Conservation (phyloP, 177 flowering plant species). For the Telopea speciosissima region DNA sequence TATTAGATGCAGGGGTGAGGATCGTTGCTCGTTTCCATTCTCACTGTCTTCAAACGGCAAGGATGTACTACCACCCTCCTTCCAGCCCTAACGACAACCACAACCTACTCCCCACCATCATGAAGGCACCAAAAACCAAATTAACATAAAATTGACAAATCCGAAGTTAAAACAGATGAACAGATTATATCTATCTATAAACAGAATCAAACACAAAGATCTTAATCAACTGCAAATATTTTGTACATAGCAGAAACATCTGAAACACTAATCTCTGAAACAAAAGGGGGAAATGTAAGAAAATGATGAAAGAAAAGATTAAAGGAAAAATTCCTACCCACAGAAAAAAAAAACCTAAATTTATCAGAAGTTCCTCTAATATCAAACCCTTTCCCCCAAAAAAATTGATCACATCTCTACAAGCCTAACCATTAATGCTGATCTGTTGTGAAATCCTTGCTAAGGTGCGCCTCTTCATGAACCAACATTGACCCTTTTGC, state of each 20-base stretch:
- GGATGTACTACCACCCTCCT: too few species aligned
- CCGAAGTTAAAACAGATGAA: too few species aligned
- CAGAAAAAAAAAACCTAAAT: too few species aligned
- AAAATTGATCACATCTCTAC: background rate
- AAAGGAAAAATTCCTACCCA: constrained; percentile 6
- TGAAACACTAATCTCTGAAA: constrained; percentile 7
- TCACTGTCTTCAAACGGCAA: too few species aligned
- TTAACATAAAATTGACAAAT: too few species aligned
- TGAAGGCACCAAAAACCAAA: too few species aligned
- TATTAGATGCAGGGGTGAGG: too few species aligned
- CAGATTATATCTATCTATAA: background rate
- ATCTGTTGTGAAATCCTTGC: constrained; percentile 28
- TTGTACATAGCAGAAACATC: constrained; percentile 23
- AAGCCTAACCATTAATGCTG: background rate
- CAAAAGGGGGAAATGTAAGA: background rate
- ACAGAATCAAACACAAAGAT: constrained; percentile 1
- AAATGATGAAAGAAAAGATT: background rate
- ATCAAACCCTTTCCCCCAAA: background rate
- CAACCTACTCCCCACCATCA: too few species aligned
- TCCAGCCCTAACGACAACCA: too few species aligned
- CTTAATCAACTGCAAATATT: constrained; percentile 27
- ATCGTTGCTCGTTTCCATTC: too few species aligned
- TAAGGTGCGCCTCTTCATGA: too few species aligned
- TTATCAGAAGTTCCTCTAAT: constrained; percentile 9
- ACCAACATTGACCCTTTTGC: constrained; percentile 14